These are phyloP conservation scores for Coemansia furcata DNA, from an alignment of 192 early-diverging fungal species.

Conservation along the genomic window DNA sequence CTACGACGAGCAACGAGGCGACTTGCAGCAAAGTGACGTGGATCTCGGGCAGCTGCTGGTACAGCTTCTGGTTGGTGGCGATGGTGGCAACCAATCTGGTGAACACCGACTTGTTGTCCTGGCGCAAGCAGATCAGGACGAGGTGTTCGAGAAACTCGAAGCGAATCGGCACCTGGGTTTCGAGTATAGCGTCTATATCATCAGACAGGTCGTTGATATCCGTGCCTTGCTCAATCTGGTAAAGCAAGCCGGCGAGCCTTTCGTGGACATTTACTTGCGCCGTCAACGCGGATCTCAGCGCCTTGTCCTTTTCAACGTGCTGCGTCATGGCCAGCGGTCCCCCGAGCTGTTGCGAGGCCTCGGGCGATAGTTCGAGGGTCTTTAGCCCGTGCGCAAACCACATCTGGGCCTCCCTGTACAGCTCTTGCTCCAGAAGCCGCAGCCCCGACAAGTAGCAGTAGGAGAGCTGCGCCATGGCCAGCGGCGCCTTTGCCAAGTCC, in stretches of 20 bases:
- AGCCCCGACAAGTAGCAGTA: slow-evolving; percentile 40
- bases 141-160: slow-evolving; percentile 45
- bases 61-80: slow-evolving; percentile 32
- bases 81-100: slow-evolving; percentile 23
- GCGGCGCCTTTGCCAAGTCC: slow-evolving; percentile 3
- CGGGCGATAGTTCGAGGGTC: not conserved
- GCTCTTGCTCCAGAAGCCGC: slow-evolving; percentile 31
- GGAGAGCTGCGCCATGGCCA: slow-evolving; percentile 21
- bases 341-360: not conserved
- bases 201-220: slow-evolving; percentile 1
- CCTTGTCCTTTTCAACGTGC: slow-evolving; percentile 32
- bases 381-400: slow-evolving; percentile 31
- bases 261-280: slow-evolving; percentile 23
- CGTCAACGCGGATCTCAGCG: slow-evolving; percentile 6
- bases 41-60: slow-evolving; percentile 42
- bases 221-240: slow-evolving; percentile 12
- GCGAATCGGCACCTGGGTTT: slow-evolving; percentile 20
- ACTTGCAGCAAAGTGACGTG: slow-evolving; percentile 33
- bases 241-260: slow-evolving; percentile 16
- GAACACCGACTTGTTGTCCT: slow-evolving; percentile 19
- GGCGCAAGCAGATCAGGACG: slow-evolving; percentile 17
- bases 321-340: slow-evolving; percentile 15
- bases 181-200: slow-evolving; percentile 23
- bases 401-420: slow-evolving; percentile 15
- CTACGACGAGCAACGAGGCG: slow-evolving; percentile 25